phyloP scores from a whole-genome alignment of 768 basidiomycete genomes.

The Pleurotus ostreatus region DNA sequence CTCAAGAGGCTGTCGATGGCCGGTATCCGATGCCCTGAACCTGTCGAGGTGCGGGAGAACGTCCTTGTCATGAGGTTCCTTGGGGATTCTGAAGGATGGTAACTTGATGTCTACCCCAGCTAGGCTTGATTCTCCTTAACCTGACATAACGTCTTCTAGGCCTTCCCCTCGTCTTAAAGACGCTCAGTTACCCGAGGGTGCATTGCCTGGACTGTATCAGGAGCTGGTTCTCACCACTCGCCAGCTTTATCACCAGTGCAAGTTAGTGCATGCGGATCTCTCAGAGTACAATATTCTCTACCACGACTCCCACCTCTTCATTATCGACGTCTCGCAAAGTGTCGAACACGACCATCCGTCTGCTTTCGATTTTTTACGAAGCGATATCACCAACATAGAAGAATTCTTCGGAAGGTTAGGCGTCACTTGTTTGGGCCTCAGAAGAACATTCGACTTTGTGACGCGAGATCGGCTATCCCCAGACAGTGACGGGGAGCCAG shows the following conservation, averaged over 20 bases:
- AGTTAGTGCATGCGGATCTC: constrained; percentile 94
- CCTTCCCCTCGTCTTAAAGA: constrained; percentile 94
- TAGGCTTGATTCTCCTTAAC: background rate
- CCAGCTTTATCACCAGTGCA: constrained; percentile 85
- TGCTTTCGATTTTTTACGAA: constrained; percentile 93
- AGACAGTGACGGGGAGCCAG: constrained; percentile 14
- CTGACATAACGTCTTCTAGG: constrained; percentile 37
- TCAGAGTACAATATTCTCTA: constrained; percentile 98
- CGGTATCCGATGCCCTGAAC: constrained; percentile 83
- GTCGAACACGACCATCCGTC: constrained; percentile 98
- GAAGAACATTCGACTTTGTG: constrained; percentile 86
- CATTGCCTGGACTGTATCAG: constrained; percentile 60
- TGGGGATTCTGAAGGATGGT: constrained; percentile 81
- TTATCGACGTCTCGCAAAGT: constrained; percentile 98
- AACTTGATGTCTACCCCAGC: constrained; percentile 21
- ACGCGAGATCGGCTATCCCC: constrained; percentile 48
- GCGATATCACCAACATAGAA: constrained; percentile 88
- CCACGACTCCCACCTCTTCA: constrained; percentile 74
- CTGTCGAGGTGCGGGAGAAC: constrained; percentile 92
- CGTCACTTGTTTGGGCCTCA: constrained; percentile 71
- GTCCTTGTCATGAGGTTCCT: constrained; percentile 95
- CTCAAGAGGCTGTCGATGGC: constrained; percentile 79
- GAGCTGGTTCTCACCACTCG: constrained; percentile 80
- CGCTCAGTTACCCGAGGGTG: constrained; percentile 48
- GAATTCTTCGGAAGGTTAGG: constrained; percentile 85